These are phyloP conservation scores for Phylloporus sp. DNA, from an alignment of 1,284 basidiomycete genomes.

Conservation along the genomic window DNA sequence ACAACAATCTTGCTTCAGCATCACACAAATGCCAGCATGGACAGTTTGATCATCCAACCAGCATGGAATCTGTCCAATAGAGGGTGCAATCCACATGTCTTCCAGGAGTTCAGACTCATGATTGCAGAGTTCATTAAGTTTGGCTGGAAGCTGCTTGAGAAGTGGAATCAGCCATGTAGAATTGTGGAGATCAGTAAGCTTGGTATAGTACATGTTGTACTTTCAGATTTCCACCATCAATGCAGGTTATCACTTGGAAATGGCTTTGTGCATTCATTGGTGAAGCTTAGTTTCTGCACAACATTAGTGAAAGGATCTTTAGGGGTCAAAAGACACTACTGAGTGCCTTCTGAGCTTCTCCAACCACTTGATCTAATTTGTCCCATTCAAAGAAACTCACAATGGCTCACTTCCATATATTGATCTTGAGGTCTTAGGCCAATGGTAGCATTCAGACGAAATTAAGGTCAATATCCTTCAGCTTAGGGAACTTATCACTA, in stretches of 20 bases:
- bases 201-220: not conserved
- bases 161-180: not conserved
- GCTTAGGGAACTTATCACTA: constrained; percentile 35
- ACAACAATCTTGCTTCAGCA: constrained; percentile 38
- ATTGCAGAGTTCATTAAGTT: not conserved
- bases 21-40: constrained; percentile 36
- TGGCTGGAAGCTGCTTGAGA: not conserved
- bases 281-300: not conserved
- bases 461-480: constrained; percentile 32
- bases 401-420: constrained; percentile 5
- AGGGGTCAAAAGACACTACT: not conserved
- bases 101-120: not conserved
- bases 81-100: not conserved
- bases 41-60: constrained; percentile 30
- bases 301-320: not conserved
- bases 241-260: not conserved
- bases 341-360: not conserved
- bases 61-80: not conserved
- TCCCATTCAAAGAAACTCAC: constrained; percentile 1
- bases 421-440: constrained; percentile 42
- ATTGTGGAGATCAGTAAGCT: not conserved
- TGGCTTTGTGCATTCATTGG: not conserved
- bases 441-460: constrained; percentile 39
- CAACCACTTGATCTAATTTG: not conserved
- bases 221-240: not conserved